Evolutionary conservation across 257 asterid genomes (phyloP).

Genomic region (Ilex aquifolium): DNA sequence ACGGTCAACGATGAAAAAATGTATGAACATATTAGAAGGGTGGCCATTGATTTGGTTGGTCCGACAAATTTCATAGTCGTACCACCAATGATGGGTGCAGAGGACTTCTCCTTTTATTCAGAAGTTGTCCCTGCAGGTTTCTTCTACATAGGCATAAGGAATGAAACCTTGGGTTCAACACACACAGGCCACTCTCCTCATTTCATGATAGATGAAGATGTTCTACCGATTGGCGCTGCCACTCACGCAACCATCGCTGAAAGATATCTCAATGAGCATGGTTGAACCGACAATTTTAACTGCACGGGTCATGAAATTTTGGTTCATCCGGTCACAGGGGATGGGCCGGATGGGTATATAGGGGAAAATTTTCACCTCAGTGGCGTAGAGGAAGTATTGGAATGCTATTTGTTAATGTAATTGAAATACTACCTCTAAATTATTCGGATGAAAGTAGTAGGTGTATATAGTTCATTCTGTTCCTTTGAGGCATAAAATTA

Average conservation of each 20-base stretch:
- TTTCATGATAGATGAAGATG: constrained; percentile 83
- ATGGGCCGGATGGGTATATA: no score
- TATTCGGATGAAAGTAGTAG: no score
- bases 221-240: constrained; percentile 78
- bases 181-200: constrained; percentile 74
- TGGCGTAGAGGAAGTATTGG: no score
- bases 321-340: no score
- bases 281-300: not conserved
- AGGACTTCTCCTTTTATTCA: constrained; percentile 88
- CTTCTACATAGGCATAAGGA: constrained; percentile 70
- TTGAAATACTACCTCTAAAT: no score
- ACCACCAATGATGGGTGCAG: constrained; percentile 82
- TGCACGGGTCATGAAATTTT: no score
- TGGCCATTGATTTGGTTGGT: constrained; percentile 45
- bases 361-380: no score
- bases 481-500: no score
- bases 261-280: constrained; percentile 43
- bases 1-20: constrained; percentile 55
- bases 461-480: no score
- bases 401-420: no score
- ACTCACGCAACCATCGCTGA: constrained; percentile 90
- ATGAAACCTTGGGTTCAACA: constrained; percentile 57
- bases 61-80: constrained; percentile 41
- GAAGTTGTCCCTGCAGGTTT: constrained; percentile 77
- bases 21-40: constrained; percentile 53